Base-by-base conservation (phyloP, 169 alveolate species). In the Plasmodium berghei region DNA sequence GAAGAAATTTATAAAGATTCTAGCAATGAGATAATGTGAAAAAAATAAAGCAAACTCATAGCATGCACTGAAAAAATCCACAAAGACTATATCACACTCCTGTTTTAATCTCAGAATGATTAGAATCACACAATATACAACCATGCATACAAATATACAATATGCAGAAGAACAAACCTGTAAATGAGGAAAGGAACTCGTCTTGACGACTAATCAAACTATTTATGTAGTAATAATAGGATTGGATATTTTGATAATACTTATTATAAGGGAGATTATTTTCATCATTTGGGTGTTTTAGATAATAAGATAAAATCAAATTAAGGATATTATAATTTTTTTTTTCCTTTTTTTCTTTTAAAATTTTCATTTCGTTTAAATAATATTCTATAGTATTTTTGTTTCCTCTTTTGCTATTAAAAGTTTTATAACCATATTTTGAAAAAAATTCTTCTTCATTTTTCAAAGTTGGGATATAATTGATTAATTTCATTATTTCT, bases 401-500 rank as follows among this genome's bases (percentile, higher is more conserved):
- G 45, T 80, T 80, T 26, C 70, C 45, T 34, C 42, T 34, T 34
- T 34, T 34, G 0, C 8, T 3, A 34, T 34, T 34, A 34, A 34
- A 34, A 66, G 48, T 34, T 6, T 42, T 10, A 70, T 80, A 66
- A 45, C 90, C 90, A 66, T 66, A 80, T 59, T 54, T 80, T 18
- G 90, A 80, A 80, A 80, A 80, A 80, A 80, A 80, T 10, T 64
- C 83, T 14, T 80, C 62, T 54, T 80, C 75, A 80, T 80, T 54
- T 67, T 66, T 66, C 48, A 80, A 34, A 9, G 90, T 80, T 0
- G 90, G 83, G 1, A 80, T 54, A 6, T 80, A 80, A 71, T 80
- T 64, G 10, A 80, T 64, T 66, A 80, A 18, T 59, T 66, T 80
- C 56, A 75, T 63, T 55, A 87, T 90, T 73, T 91, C 94, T 40